Evolutionary conservation across 345 rosid genomes (phyloP).

Genomic region (Clausena lansium): DNA sequence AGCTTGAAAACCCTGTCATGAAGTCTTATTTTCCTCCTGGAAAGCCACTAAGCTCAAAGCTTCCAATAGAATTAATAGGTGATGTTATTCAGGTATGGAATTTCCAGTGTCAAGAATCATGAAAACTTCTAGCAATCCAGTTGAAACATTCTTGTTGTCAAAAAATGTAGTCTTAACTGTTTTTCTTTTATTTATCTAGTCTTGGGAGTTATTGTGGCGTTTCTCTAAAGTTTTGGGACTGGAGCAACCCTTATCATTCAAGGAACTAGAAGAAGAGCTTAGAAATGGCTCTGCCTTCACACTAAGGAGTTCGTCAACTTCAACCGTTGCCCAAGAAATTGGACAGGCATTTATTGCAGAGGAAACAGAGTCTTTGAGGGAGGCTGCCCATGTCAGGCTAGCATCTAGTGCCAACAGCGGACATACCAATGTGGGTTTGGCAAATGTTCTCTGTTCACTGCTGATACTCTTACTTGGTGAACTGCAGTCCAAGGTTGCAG

Average conservation of each 20-base stretch:
- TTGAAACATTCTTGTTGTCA: background rate
- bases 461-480: slow-evolving; percentile 31
- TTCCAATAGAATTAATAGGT: slow-evolving; percentile 29
- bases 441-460: slow-evolving; percentile 27
- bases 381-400: slow-evolving; percentile 4
- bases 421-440: slow-evolving; percentile 15
- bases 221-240: slow-evolving; percentile 39
- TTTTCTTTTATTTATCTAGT: slow-evolving; percentile 24
- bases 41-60: slow-evolving; percentile 28
- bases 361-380: slow-evolving; percentile 20
- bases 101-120: background rate
- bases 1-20: background rate
- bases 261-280: slow-evolving; percentile 32
- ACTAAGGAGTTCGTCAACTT: slow-evolving; percentile 11
- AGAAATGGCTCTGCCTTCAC: slow-evolving; percentile 20
- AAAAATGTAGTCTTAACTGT: slow-evolving; percentile 6
- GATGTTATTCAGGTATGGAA: slow-evolving; percentile 40
- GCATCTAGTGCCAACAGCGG: slow-evolving; percentile 9
- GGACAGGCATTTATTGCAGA: background rate
- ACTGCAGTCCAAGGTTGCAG: slow-evolving; percentile 25
- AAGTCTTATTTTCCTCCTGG: slow-evolving; percentile 27
- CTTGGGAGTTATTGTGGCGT: slow-evolving; percentile 39
- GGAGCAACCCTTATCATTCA: slow-evolving; percentile 24
- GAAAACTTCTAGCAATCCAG: slow-evolving; percentile 5
- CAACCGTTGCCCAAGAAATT: slow-evolving; percentile 1